Evolutionary conservation across 1,284 basidiomycete genomes (phyloP).

Genomic region (Puccinia hordei): DNA sequence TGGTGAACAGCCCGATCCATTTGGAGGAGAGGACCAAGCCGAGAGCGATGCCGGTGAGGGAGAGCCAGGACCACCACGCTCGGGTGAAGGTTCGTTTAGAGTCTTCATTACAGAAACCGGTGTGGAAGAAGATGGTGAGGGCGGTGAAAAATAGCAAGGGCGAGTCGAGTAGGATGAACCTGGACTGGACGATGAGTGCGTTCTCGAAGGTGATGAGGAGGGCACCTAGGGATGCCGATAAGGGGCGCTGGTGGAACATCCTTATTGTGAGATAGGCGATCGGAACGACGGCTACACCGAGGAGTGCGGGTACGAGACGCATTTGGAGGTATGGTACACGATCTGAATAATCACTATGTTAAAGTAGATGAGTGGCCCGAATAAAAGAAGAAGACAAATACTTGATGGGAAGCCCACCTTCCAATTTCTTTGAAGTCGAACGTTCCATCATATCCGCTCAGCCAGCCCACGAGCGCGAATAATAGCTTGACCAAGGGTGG

Average conservation of each 20-base stretch:
- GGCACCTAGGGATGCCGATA: conserved; percentile 83
- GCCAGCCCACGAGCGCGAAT: conserved; percentile 83
- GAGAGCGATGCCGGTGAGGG: conserved; percentile 81
- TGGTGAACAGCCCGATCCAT: conserved; percentile 99
- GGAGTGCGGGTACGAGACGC: conserved; percentile 85
- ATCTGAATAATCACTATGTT: conserved; percentile 53
- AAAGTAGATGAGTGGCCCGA: background rate
- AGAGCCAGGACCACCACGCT: conserved; percentile 89
- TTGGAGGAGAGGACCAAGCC: conserved; percentile 92
- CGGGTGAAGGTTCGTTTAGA: conserved; percentile 71
- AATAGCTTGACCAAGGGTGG: conserved; percentile 94
- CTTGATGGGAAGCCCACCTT: conserved; percentile 73
- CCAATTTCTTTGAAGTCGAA: conserved; percentile 98
- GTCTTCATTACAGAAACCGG: conserved; percentile 67
- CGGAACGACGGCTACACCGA: conserved; percentile 86
- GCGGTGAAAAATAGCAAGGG: conserved; percentile 97
- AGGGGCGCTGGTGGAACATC: conserved; percentile 82
- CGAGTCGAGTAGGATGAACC: conserved; percentile 94
- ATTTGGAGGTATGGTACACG: conserved; percentile 92
- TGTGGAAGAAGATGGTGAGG: conserved; percentile 81
- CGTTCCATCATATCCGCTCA: conserved; percentile 87
- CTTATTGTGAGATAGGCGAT: conserved; percentile 91
- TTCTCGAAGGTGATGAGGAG: conserved; percentile 96
- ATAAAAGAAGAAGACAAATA: background rate
- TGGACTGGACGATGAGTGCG: conserved; percentile 88